A percentile compares a stretch with the other conserved stretches of the same genome.
Conservation (phyloP, 1,284 basidiomycete genomes). For the Cryptococcus sp. region DNA sequence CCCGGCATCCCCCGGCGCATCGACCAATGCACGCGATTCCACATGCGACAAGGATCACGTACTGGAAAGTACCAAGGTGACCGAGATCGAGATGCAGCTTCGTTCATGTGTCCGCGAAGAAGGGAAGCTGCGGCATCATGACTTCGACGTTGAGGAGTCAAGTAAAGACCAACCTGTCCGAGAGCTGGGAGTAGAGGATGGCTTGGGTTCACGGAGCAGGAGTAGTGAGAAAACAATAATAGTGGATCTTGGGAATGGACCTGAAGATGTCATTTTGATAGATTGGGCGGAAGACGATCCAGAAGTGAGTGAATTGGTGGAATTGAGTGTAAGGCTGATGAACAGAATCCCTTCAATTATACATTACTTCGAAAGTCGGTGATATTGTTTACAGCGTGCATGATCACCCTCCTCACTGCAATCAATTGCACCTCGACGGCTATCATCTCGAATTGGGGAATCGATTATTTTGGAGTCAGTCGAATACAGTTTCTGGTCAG, state of each 20-base stretch:
- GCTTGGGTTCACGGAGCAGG: background rate
- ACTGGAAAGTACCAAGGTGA: background rate
- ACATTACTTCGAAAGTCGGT: constrained; percentile 21
- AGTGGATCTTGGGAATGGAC: constrained; percentile 24
- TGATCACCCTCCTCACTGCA: constrained; percentile 27
- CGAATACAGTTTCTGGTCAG: constrained; percentile 21
- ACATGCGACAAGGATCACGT: too few relatives aligned
- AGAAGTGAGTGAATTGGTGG: constrained; percentile 19
- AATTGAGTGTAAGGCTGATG: background rate
- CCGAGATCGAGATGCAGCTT: background rate
- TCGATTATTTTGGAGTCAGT: constrained; percentile 25
- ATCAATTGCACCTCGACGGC: constrained; percentile 26
- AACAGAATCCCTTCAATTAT: constrained; percentile 42
- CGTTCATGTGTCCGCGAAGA: background rate
- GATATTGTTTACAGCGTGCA: constrained; percentile 19
- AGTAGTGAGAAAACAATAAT: background rate
- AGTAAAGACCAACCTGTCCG: too few relatives aligned
- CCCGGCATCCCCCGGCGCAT: too few relatives aligned
- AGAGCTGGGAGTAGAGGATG: background rate
- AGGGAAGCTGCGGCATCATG: too few relatives aligned
- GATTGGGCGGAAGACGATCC: constrained; percentile 35
- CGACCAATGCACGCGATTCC: too few relatives aligned
- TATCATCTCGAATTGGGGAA: constrained; percentile 26
- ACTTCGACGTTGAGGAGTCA: too few relatives aligned
- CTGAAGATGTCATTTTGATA: constrained; percentile 31